Evolutionary conservation across 129 eudicot species (phyloP).

Genomic region (Lactuca saligna): DNA sequence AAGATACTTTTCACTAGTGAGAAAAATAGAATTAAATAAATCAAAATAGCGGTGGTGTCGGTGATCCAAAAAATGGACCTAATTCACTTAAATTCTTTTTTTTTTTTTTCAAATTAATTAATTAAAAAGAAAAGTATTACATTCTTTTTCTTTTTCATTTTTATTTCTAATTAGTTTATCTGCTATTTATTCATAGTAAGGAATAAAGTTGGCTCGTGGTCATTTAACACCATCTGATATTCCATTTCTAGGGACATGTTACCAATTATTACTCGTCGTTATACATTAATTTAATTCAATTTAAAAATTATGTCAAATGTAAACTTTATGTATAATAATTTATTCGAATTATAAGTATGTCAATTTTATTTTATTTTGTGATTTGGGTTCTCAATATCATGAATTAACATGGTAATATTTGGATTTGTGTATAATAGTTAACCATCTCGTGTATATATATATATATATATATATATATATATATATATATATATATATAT

Average conservation of each 20-base stretch:
- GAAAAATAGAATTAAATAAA: neutral
- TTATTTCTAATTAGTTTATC: constrained; percentile 3
- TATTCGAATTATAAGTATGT: neutral
- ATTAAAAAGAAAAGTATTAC: constrained; percentile 3
- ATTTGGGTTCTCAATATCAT: neutral
- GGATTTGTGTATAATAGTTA: neutral
- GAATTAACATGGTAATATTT: neutral
- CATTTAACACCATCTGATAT: constrained; percentile 30
- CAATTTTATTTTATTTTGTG: neutral
- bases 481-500: too few species aligned
- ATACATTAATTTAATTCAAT: neutral
- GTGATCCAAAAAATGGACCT: constrained; percentile 23
- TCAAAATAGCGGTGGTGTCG: constrained; percentile 25
- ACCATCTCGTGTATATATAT: neutral
- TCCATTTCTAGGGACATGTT: constrained; percentile 20
- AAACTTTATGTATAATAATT: neutral
- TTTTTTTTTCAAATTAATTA: neutral
- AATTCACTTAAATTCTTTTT: neutral
- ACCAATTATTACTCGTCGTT: constrained; percentile 20
- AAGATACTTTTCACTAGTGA: neutral
- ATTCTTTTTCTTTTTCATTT: constrained; percentile 2
- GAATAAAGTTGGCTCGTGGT: constrained; percentile 24
- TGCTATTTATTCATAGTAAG: neutral
- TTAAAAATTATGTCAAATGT: neutral
- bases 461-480: too few species aligned